phyloP scores from a whole-genome alignment of 805 yeast genomes.

The Debaryomyces tyrocola region DNA sequence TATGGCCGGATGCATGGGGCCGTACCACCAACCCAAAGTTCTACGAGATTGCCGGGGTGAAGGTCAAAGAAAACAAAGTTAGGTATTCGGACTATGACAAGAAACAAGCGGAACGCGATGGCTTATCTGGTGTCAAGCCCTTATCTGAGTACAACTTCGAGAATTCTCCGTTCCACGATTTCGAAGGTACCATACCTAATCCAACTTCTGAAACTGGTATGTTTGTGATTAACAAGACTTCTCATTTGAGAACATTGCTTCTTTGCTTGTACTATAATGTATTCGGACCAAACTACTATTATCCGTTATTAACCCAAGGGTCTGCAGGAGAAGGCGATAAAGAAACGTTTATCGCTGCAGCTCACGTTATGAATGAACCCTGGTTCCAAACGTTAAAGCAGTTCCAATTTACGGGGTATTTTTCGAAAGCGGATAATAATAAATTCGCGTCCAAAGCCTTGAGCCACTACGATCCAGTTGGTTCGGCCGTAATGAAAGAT shows the following conservation, averaged over 20 bases:
- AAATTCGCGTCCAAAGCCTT: constrained; percentile 38
- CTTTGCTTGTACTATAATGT: constrained; percentile 65
- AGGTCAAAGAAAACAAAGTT: constrained; percentile 33
- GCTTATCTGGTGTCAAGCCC: constrained; percentile 23
- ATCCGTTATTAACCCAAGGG: constrained; percentile 69
- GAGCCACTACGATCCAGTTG: constrained; percentile 41
- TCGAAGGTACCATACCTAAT: constrained; percentile 64
- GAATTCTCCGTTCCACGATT: constrained; percentile 53
- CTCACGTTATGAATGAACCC: constrained; percentile 47
- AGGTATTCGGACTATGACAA: constrained; percentile 34
- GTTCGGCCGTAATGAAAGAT: constrained; percentile 12
- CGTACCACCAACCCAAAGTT: constrained; percentile 63
- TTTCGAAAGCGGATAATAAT: constrained; percentile 15
- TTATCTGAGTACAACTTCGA: constrained; percentile 25
- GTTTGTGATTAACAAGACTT: constrained; percentile 57
- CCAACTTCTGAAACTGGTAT: constrained; percentile 74
- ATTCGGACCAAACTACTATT: constrained; percentile 64
- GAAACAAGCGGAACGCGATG: constrained; percentile 33
- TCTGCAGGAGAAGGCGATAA: constrained; percentile 81
- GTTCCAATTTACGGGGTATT: constrained; percentile 40
- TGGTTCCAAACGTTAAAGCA: constrained; percentile 54
- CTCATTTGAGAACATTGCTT: constrained; percentile 58
- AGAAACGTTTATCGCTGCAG: constrained; percentile 73
- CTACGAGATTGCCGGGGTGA: constrained; percentile 51
- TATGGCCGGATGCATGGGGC: constrained; percentile 76